phyloP scores from a whole-genome alignment of 345 rosid species.

The Adansonia digitata region DNA sequence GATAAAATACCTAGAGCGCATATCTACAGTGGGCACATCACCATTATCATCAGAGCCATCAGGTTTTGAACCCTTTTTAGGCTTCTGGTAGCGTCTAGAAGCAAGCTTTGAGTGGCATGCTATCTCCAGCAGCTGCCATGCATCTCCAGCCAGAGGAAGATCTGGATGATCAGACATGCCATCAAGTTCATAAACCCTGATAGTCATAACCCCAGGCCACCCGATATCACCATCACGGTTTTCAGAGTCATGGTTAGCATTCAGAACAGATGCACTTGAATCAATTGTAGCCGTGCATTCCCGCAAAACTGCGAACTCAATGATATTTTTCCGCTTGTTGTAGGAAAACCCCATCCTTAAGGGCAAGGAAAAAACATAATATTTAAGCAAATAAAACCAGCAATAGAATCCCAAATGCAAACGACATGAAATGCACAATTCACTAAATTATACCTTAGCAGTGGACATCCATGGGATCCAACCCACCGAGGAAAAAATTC shows the following conservation, averaged over 20 bases:
- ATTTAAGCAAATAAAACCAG: conserved; percentile 13
- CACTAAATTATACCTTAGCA: conserved; percentile 56
- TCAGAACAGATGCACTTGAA: conserved; percentile 43
- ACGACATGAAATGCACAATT: conserved; percentile 4
- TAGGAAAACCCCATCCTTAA: conserved; percentile 94
- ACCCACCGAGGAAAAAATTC: conserved; percentile 97
- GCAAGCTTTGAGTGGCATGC: conserved; percentile 96
- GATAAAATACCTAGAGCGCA: conserved; percentile 63
- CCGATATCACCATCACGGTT: conserved; percentile 81
- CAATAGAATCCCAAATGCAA: conserved; percentile 2
- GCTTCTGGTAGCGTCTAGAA: conserved; percentile 85
- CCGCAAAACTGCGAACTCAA: conserved; percentile 89
- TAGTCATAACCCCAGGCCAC: conserved; percentile 99
- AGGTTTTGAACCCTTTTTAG: conserved; percentile 88
- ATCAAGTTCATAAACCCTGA: conserved; percentile 88
- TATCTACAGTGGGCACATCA: conserved; percentile 55
- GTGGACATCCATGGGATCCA: conserved; percentile 79
- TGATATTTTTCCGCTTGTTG: conserved; percentile 85
- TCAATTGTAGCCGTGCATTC: conserved; percentile 75
- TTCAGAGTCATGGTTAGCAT: conserved; percentile 66
- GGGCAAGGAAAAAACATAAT: neutral
- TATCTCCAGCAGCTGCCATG: conserved; percentile 93
- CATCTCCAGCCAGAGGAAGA: conserved; percentile 91
- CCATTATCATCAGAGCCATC: conserved; percentile 92
- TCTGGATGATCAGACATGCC: conserved; percentile 94